These are phyloP conservation scores for Micractinium sp. DNA, from an alignment of 139 green algal genomes.

Conservation along the genomic window DNA sequence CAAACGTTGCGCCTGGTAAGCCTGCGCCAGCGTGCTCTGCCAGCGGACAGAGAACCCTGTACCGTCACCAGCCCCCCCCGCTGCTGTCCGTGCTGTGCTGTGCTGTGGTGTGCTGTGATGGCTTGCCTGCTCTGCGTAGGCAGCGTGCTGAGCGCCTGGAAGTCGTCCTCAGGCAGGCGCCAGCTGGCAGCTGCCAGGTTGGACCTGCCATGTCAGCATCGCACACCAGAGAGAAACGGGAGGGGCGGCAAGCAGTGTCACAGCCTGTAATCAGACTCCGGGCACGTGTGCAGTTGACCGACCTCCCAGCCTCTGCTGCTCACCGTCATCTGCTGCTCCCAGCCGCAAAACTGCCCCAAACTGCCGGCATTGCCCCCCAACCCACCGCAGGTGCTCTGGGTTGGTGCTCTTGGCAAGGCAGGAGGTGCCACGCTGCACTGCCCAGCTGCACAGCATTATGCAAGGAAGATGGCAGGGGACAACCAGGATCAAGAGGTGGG, in stretches of 20 bases:
- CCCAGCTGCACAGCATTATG: conserved; percentile 67
- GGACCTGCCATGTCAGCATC: too few species aligned
- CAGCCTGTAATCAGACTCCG: too few species aligned
- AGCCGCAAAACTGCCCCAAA: too few species aligned
- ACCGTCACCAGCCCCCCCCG: not conserved
- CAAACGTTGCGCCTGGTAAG: not conserved
- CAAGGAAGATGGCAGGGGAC: too few species aligned
- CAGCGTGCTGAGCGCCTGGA: conserved; percentile 10
- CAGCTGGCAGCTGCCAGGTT: conserved; percentile 33
- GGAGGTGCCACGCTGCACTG: conserved; percentile 80
- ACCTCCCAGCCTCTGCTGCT: too few species aligned
- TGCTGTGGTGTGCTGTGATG: too few species aligned
- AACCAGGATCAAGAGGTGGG: not conserved
- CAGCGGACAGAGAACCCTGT: not conserved
- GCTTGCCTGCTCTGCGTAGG: conserved; percentile 13
- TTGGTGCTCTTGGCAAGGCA: conserved; percentile 90
- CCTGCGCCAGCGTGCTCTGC: not conserved
- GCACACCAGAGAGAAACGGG: too few species aligned
- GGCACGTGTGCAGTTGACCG: too few species aligned
- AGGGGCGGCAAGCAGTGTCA: too few species aligned
- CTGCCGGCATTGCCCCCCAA: too few species aligned
- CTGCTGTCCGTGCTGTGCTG: too few species aligned
- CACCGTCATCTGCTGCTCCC: too few species aligned
- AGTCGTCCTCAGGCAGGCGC: conserved; percentile 26
- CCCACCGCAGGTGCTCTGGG: conserved; percentile 64